Percentiles rank a stretch among this genome's conserved stretches.
Conservation (phyloP, 371 early-diverging fungal genomes). For the Lichtheimia hyalospora region DNA sequence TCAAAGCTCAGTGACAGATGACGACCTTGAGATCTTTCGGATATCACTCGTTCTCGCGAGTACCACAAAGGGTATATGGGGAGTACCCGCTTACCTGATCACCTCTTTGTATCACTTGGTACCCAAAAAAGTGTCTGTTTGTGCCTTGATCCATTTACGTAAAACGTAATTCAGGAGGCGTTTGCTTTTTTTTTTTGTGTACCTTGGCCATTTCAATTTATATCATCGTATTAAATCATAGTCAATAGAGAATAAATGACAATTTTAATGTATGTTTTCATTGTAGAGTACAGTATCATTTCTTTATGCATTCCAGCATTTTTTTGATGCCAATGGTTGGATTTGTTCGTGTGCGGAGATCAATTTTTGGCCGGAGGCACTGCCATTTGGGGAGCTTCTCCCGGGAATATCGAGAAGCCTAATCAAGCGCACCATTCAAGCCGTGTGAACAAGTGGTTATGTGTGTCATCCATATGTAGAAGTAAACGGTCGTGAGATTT, state of each 20-base stretch:
- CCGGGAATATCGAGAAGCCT: conserved; percentile 11
- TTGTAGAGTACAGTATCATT: background rate
- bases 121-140: too few relatives aligned
- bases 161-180: too few relatives aligned
- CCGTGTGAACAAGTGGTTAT: conserved; percentile 9
- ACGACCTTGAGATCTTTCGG: too few relatives aligned
- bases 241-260: background rate
- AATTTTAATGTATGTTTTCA: background rate
- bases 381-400: conserved; percentile 16
- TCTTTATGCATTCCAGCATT: background rate
- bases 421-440: conserved; percentile 7
- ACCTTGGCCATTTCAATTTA: too few relatives aligned
- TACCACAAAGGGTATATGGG: too few relatives aligned
- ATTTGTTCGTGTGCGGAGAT: background rate
- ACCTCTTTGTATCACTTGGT: too few relatives aligned
- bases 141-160: too few relatives aligned
- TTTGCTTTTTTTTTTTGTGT: too few relatives aligned
- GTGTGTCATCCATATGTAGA: background rate
- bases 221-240: too few relatives aligned
- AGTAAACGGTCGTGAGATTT: background rate
- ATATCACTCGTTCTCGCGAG: too few relatives aligned
- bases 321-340: background rate
- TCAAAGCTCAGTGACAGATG: too few relatives aligned
- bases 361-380: conserved; percentile 6
- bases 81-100: too few relatives aligned